These are phyloP conservation scores for Sporothrix pseudoabietina DNA, from an alignment of 2,329 filamentous ascomycete genomes.

Conservation along the genomic window DNA sequence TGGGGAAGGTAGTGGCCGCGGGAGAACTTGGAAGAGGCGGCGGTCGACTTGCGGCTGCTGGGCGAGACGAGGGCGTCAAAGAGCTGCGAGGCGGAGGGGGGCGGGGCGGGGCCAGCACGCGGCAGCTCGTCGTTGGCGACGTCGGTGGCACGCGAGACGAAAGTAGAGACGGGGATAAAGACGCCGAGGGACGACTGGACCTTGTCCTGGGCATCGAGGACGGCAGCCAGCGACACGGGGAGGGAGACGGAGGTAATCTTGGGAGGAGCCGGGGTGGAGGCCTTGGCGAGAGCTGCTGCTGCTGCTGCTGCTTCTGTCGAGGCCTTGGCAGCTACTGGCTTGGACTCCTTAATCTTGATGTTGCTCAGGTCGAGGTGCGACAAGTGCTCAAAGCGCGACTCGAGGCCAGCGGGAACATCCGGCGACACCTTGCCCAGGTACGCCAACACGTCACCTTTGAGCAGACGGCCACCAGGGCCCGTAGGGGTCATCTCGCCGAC, in stretches of 20 bases:
- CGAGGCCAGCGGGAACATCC: slow-evolving; percentile 70
- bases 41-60: slow-evolving; percentile 42
- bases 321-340: slow-evolving; percentile 35
- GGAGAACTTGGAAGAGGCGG: slow-evolving; percentile 52
- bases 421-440: slow-evolving; percentile 78
- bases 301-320: slow-evolving; percentile 43
- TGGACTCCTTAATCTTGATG: slow-evolving; percentile 69
- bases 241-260: slow-evolving; percentile 63
- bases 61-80: slow-evolving; percentile 83
- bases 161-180: slow-evolving; percentile 79
- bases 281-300: slow-evolving; percentile 40
- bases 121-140: slow-evolving; percentile 88
- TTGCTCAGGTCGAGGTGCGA: slow-evolving; percentile 90
- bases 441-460: slow-evolving; percentile 94
- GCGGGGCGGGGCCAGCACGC: slow-evolving; percentile 57
- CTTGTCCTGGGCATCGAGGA: slow-evolving; percentile 77
- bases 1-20: slow-evolving; percentile 71
- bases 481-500: slow-evolving; percentile 81
- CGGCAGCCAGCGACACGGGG: slow-evolving; percentile 75
- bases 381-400: slow-evolving; percentile 71
- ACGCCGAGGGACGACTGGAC: slow-evolving; percentile 77
- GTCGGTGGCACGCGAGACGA: slow-evolving; percentile 81
- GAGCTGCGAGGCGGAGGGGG: slow-evolving; percentile 75
- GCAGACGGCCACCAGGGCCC: slow-evolving; percentile 81
- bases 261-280: slow-evolving; percentile 32